phyloP scores from a whole-genome alignment of 2,329 filamentous ascomycete species.

The Colletotrichum tofieldiae region DNA sequence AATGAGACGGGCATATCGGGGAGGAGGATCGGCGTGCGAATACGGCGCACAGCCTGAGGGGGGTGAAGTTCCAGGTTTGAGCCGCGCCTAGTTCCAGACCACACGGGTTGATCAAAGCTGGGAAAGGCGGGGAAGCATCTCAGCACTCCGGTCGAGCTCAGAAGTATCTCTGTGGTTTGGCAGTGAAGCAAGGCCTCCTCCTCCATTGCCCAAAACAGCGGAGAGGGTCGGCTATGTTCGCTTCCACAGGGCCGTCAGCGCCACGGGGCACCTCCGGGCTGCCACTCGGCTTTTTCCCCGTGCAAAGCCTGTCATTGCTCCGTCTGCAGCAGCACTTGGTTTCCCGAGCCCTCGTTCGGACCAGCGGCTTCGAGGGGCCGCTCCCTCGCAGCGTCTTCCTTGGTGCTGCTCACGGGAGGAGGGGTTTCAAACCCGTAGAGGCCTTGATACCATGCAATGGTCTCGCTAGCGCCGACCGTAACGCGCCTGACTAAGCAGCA shows the following conservation, averaged over 20 bases:
- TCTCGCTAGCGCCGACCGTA: neutral
- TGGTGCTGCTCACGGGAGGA: neutral
- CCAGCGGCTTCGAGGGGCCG: neutral
- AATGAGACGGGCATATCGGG: conserved; percentile 26
- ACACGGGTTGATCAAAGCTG: conserved; percentile 14
- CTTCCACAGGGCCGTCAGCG: conserved; percentile 20
- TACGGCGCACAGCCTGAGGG: conserved; percentile 33
- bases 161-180: conserved; percentile 4
- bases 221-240: conserved; percentile 21
- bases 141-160: conserved; percentile 31
- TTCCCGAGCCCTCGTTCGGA: conserved; percentile 11
- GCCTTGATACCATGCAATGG: neutral
- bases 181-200: neutral
- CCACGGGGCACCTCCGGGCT: conserved; percentile 23
- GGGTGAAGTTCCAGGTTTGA: conserved; percentile 27
- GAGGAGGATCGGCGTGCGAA: conserved; percentile 18
- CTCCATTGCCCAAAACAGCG: neutral
- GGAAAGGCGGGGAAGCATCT: conserved; percentile 24
- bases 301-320: conserved; percentile 18
- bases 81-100: conserved; percentile 18
- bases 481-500: neutral
- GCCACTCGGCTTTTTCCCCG: conserved; percentile 14
- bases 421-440: neutral
- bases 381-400: neutral
- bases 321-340: conserved; percentile 1